Evolutionary conservation across 352 stramenopile genomes (phyloP).

Genomic region (Phytophthora citrophthora): DNA sequence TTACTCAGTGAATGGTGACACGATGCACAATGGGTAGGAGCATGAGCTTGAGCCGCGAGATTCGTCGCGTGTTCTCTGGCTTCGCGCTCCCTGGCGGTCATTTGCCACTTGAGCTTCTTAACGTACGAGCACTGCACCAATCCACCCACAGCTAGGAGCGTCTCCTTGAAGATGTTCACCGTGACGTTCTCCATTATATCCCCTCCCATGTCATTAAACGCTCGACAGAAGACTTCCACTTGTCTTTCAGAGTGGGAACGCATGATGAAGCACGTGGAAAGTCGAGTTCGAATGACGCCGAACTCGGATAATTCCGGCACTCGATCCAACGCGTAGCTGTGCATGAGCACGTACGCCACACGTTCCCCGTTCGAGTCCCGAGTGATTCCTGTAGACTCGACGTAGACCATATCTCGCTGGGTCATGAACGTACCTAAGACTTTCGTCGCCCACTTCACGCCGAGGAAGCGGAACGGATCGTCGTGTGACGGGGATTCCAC

Average conservation of each 20-base stretch:
- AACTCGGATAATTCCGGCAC: slow-evolving; percentile 40
- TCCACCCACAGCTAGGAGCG: slow-evolving; percentile 38
- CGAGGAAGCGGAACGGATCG: slow-evolving; percentile 51
- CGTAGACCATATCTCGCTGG: slow-evolving; percentile 45
- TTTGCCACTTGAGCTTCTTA: slow-evolving; percentile 72
- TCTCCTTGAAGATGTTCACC: slow-evolving; percentile 45
- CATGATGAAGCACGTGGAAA: slow-evolving; percentile 54
- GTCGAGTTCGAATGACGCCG: slow-evolving; percentile 41
- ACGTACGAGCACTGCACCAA: slow-evolving; percentile 56
- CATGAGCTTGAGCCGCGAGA: slow-evolving; percentile 14
- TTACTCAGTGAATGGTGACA: slow-evolving; percentile 41
- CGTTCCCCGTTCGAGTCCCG: slow-evolving; percentile 38
- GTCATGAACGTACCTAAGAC: slow-evolving; percentile 35
- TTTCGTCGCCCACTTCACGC: slow-evolving; percentile 48
- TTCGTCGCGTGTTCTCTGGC: slow-evolving; percentile 24
- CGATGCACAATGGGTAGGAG: slow-evolving; percentile 28
- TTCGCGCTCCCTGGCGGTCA: slow-evolving; percentile 34
- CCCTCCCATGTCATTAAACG: slow-evolving; percentile 50
- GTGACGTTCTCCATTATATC: slow-evolving; percentile 44
- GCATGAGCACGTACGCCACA: slow-evolving; percentile 36
- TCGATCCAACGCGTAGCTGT: slow-evolving; percentile 45
- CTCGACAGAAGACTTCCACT: slow-evolving; percentile 58
- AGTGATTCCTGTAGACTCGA: slow-evolving; percentile 40
- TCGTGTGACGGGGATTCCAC: slow-evolving; percentile 30
- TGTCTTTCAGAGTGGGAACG: slow-evolving; percentile 33